Evolutionary conservation across 768 basidiomycete genomes (phyloP).

Genomic region (Obba rivulosa): DNA sequence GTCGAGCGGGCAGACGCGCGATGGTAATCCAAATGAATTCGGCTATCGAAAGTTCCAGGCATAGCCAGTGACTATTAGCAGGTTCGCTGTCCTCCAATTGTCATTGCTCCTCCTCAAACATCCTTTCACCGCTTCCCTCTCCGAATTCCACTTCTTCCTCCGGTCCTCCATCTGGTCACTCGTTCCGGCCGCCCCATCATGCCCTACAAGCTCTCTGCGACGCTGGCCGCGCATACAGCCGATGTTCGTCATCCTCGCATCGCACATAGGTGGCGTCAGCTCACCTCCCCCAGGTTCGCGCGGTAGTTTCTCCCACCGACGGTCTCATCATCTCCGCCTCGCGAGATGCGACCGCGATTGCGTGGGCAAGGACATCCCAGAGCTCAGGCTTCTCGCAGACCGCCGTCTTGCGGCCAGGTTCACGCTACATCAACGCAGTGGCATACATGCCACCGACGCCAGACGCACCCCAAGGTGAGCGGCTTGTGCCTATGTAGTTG

Average conservation of each 20-base stretch:
- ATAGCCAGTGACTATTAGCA: neutral
- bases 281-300: slow-evolving; percentile 62
- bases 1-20: neutral
- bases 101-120: slow-evolving; percentile 6
- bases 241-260: slow-evolving; percentile 50
- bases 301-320: slow-evolving; percentile 69
- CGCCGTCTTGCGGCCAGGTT: slow-evolving; percentile 54
- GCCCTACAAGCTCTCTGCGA: slow-evolving; percentile 76
- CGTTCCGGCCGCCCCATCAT: slow-evolving; percentile 29
- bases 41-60: slow-evolving; percentile 18
- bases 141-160: slow-evolving; percentile 11
- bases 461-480: slow-evolving; percentile 65
- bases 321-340: slow-evolving; percentile 84
- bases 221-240: slow-evolving; percentile 60
- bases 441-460: slow-evolving; percentile 68
- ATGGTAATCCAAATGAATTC: slow-evolving; percentile 6
- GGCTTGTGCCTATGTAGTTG: slow-evolving; percentile 1
- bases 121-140: slow-evolving; percentile 5
- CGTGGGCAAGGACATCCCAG: slow-evolving; percentile 61
- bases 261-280: slow-evolving; percentile 9
- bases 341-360: slow-evolving; percentile 85
- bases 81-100: slow-evolving; percentile 13
- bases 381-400: slow-evolving; percentile 48
- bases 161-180: slow-evolving; percentile 12
- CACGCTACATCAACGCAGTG: slow-evolving; percentile 78